Conservation (phyloP, 306 rosid genomes). For the Prosopis cineraria region DNA sequence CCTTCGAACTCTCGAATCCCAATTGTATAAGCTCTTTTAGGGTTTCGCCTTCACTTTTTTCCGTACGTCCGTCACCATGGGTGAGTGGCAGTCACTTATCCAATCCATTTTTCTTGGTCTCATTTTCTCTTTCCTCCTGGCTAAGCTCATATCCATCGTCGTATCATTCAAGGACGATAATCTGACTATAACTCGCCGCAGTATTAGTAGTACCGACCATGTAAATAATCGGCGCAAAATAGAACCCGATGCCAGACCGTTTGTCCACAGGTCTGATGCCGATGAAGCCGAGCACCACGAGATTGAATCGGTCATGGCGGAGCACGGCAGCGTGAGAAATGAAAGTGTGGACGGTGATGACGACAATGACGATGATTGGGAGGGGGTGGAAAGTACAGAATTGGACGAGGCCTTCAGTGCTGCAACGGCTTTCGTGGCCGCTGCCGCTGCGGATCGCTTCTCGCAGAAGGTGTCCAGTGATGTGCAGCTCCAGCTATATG, state of each 20-base stretch:
- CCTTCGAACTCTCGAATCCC: background rate
- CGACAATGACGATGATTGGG: conserved; percentile 85
- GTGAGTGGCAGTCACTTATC: conserved; percentile 82
- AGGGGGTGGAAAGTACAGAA: conserved; percentile 95
- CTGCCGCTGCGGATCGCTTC: conserved; percentile 87
- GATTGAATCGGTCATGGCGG: conserved; percentile 74
- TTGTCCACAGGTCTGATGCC: conserved; percentile 12
- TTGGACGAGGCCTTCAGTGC: conserved; percentile 89
- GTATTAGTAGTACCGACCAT: background rate
- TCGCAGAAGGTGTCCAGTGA: conserved; percentile 82
- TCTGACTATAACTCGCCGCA: conserved; percentile 57
- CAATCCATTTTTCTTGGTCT: conserved; percentile 82
- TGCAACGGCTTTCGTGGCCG: conserved; percentile 84
- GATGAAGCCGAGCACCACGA: conserved; percentile 43
- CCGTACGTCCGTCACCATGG: conserved; percentile 30
- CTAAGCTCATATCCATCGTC: conserved; percentile 86
- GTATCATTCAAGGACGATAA: conserved; percentile 88
- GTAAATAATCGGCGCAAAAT: background rate
- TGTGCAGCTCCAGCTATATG: conserved; percentile 82
- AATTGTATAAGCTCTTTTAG: conserved; percentile 6
- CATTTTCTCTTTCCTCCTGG: conserved; percentile 93
- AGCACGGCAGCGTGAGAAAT: conserved; percentile 83
- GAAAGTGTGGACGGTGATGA: conserved; percentile 59
- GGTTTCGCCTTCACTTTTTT: background rate
- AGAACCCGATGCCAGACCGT: background rate